Percentiles rank a stretch among this genome's conserved stretches.
phyloP scores from a whole-genome alignment of 768 basidiomycete species.

The Tulasnella sp. region DNA sequence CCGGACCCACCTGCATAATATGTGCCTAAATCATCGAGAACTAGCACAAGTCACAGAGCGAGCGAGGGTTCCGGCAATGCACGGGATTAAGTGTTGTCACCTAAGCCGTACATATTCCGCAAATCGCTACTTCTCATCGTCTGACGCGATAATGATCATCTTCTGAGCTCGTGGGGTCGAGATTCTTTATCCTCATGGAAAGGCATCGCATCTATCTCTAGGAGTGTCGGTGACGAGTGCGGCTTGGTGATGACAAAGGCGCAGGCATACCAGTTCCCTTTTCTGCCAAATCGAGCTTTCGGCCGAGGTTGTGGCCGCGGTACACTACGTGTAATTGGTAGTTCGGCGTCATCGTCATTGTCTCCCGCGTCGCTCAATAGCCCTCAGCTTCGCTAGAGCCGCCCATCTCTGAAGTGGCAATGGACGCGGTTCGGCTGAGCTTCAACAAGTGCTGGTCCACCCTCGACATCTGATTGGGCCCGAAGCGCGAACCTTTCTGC shows the following conservation, averaged over 20 bases:
- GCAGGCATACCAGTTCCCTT: background rate
- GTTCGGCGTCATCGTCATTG: background rate
- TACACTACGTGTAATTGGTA: background rate
- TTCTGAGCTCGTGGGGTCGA: no score
- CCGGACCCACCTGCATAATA: no score
- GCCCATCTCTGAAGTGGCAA: background rate
- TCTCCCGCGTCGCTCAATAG: background rate
- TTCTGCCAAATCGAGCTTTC: slow-evolving; percentile 1
- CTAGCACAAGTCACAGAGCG: no score
- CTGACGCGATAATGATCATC: background rate
- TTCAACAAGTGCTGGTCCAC: slow-evolving; percentile 24
- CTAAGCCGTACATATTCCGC: no score
- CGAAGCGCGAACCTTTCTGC: background rate
- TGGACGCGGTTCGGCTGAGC: slow-evolving; percentile 61
- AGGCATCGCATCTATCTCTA: background rate
- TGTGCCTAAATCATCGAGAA: no score
- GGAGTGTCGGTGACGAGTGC: background rate
- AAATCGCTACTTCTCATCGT: background rate
- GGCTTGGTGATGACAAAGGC: background rate
- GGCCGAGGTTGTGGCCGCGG: slow-evolving; percentile 2
- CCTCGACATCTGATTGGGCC: slow-evolving; percentile 1
- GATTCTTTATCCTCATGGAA: no score
- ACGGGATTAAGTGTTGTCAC: no score
- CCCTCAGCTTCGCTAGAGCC: background rate
- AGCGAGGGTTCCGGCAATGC: no score